These are phyloP conservation scores for Penicillium taxi DNA, from an alignment of 495 filamentous ascomycete genomes.

Conservation along the genomic window DNA sequence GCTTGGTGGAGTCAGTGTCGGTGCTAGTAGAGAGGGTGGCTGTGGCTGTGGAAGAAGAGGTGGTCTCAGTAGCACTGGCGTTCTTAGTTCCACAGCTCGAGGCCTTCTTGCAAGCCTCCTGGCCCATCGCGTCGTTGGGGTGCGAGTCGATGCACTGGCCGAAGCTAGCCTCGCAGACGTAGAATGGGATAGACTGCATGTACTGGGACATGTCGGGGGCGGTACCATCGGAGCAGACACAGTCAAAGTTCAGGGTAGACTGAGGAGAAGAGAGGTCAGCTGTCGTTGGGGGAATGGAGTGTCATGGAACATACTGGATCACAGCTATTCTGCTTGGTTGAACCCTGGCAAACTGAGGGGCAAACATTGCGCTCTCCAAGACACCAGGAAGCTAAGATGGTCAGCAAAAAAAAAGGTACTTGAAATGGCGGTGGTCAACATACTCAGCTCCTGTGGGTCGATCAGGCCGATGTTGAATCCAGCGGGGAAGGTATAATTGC, in stretches of 20 bases:
- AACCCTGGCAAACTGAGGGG: slow-evolving; percentile 39
- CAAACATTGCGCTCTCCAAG: slow-evolving; percentile 38
- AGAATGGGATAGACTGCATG: slow-evolving; percentile 48
- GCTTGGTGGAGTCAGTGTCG: slow-evolving; percentile 13
- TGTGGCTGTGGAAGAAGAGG: slow-evolving; percentile 21
- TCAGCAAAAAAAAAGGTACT: slow-evolving; percentile 1
- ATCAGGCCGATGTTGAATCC: slow-evolving; percentile 34
- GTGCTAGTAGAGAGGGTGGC: slow-evolving; percentile 24
- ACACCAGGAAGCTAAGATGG: slow-evolving; percentile 39
- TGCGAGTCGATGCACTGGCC: slow-evolving; percentile 43
- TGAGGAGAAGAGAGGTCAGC: slow-evolving; percentile 11
- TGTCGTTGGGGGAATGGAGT: neutral
- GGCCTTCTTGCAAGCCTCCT: slow-evolving; percentile 36
- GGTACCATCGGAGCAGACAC: slow-evolving; percentile 46
- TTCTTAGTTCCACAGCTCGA: slow-evolving; percentile 42
- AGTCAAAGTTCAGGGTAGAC: slow-evolving; percentile 45
- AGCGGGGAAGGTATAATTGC: slow-evolving; percentile 30
- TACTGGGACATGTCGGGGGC: slow-evolving; percentile 46
- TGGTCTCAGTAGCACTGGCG: slow-evolving; percentile 27
- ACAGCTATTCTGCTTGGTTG: slow-evolving; percentile 34
- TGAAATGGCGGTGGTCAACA: slow-evolving; percentile 2
- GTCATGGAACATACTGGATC: slow-evolving; percentile 31
- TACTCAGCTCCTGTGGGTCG: slow-evolving; percentile 22
- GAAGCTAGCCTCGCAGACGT: slow-evolving; percentile 45
- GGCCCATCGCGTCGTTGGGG: slow-evolving; percentile 36